Evolutionary conservation across 2,329 filamentous ascomycete species (phyloP), one percentile per base, ranked within the genome.

Genomic region (Aspergillus sp.): DNA sequence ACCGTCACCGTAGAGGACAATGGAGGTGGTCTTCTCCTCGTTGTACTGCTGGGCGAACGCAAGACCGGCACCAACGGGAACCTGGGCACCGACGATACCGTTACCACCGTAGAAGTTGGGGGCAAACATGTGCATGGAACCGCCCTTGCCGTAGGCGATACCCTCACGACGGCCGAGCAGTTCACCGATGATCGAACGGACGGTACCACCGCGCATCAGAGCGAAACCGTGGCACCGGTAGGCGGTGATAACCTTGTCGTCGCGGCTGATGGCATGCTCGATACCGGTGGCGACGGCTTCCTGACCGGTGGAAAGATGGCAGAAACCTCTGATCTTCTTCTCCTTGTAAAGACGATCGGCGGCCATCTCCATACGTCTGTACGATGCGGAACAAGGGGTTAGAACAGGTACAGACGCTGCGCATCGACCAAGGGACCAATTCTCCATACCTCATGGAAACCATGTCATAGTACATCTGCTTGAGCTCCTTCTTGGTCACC

Each of bases 251-350:
- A 99, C 76, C 72, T 96, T 90, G 81, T 99, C 94, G 63, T 87
- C 78, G 77, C 90, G 91, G 67, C 85, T 89, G 71, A 99, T 89
- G 62, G 92, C 92, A 74, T 96, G 90, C 80, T 99, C 94, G 69
- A 99, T 97, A 73, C 94, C 94, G 65, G 92, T 87, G 54, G 94
- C 91, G 62, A 99, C 94, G 61, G 94, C 94, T 83, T 99, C 94
- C 79, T 99, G 94, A 59, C 94, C 94, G 54, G 89, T 95, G 54
- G 94, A 97, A 76, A 99, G 79, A 80, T 99, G 94, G 81, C 94
- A 99, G 88, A 99, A 99, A 79, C 94, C 94, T 68, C 94, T 89
- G 68, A 99, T 97, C 84, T 99, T 97, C 88, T 99, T 99, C 82
- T 97, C 94, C 83, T 99, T 99, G 89, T 99, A 99, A 70, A 99